Base-by-base conservation (phyloP, 441 rosid genomes). In the Hura crepitans region DNA sequence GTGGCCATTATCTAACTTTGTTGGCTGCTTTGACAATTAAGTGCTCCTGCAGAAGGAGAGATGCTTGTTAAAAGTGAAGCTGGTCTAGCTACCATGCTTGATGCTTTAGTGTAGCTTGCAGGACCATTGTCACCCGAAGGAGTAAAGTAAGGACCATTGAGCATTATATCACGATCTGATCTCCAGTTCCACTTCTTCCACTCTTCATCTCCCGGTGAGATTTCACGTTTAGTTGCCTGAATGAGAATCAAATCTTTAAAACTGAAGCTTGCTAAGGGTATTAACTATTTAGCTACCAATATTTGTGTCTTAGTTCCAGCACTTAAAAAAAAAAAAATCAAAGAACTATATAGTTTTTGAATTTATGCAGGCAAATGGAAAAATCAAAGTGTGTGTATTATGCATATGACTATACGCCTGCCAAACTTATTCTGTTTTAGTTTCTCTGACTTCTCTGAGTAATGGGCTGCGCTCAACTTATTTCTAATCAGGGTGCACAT, bases 111-210 rank as follows among this genome's bases (percentile, higher is more conserved):
- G 42, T 89, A 90, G 86, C 87, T 88, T 62, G 80, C 82, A 0
- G 95, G 80, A 13, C 90, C 84, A 6, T 82, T 82, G 28, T 85
- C 86, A 28, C 98, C 96, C 0, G 97, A 92, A 18, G 87, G 79
- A 66, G 86, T 90, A 79, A 92, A 92, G 78, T 75, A 88, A 69
- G 96, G 96, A 14, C 96, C 95, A 58, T 90, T 90, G 30, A 84
- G 80, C 82, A 90, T 71, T 66, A 92, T 66, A 75, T 92, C 96
- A 62, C 96, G 96, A 73, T 87, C 93, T 11, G 96, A 88, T 78
- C 94, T 84, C 97, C 97, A 89, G 46, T 90, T 88, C 97, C 95
- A 92, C 64, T 72, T 43, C 77, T 76, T 85, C 97, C 96, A 92
- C 15, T 76, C 71, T 2, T 73, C 70, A 8, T 77, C 64, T 4